A percentile compares a stretch with the other conserved stretches of the same genome.
phyloP scores from a whole-genome alignment of 495 filamentous ascomycete genomes.

The Hyaloscypha bicolor region DNA sequence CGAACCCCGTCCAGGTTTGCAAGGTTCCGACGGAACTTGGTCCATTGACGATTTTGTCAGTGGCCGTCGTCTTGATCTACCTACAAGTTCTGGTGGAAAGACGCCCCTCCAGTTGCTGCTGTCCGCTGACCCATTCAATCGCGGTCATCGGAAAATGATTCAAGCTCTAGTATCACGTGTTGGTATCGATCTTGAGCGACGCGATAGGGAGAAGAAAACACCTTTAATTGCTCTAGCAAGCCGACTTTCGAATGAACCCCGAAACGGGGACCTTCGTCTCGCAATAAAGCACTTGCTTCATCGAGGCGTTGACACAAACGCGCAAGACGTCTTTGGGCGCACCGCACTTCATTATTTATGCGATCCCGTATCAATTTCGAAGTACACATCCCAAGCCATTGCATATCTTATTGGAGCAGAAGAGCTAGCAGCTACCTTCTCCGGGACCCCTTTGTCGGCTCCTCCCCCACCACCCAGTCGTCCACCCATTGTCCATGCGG shows the following conservation, averaged over 20 bases:
- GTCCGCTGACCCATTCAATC: not conserved
- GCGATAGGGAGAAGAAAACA: not conserved
- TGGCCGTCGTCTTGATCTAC: slow-evolving; percentile 2
- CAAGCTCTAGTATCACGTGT: not conserved
- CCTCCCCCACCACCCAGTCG: too few relatives aligned
- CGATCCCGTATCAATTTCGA: not conserved
- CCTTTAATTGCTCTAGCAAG: not conserved
- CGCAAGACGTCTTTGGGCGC: not conserved
- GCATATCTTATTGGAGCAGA: not conserved
- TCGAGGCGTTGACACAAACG: not conserved
- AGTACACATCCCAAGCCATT: not conserved
- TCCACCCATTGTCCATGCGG: too few relatives aligned
- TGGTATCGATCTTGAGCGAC: slow-evolving; percentile 2
- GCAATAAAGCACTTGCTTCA: slow-evolving; percentile 1
- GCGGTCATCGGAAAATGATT: not conserved
- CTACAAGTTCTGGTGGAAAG: not conserved
- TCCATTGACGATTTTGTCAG: slow-evolving; percentile 1
- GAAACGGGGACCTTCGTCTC: not conserved
- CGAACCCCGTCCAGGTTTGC: not conserved
- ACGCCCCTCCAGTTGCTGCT: not conserved
- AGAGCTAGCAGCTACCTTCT: not conserved
- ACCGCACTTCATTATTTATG: slow-evolving; percentile 1
- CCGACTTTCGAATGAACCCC: not conserved
- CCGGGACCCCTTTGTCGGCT: too few relatives aligned
- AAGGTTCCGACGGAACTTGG: not conserved